Percentiles rank a stretch among this genome's conserved stretches.
phyloP scores from a whole-genome alignment of 1,284 basidiomycete species.

The Heliocybe sulcata region DNA sequence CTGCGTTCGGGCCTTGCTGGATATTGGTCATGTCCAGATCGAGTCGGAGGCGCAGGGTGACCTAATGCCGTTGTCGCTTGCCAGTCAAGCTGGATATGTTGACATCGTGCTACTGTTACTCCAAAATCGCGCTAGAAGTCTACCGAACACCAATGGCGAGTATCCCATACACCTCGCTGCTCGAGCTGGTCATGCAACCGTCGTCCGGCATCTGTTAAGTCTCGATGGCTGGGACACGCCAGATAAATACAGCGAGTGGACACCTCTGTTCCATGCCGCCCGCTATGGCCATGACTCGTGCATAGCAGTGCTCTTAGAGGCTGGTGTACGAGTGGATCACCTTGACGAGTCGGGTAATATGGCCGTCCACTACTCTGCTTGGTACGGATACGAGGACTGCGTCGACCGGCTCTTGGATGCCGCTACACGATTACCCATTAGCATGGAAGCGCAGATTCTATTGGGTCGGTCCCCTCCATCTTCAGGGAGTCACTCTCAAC shows the following conservation, averaged over 20 bases:
- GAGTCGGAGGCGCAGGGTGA: slow-evolving; percentile 59
- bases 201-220: slow-evolving; percentile 74
- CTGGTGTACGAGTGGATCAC: slow-evolving; percentile 69
- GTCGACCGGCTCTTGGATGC: slow-evolving; percentile 68
- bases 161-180: slow-evolving; percentile 98
- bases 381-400: slow-evolving; percentile 89
- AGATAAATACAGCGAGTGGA: slow-evolving; percentile 99
- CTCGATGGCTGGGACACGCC: slow-evolving; percentile 81
- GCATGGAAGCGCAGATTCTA: slow-evolving; percentile 12
- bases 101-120: slow-evolving; percentile 80
- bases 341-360: slow-evolving; percentile 84
- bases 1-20: slow-evolving; percentile 75
- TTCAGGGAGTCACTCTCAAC: slow-evolving; percentile 21
- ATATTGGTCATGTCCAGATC: slow-evolving; percentile 53
- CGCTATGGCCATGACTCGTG: slow-evolving; percentile 81
- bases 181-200: slow-evolving; percentile 84
- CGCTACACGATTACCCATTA: slow-evolving; percentile 21
- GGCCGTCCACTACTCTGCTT: slow-evolving; percentile 93
- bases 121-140: slow-evolving; percentile 69
- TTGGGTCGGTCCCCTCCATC: slow-evolving; percentile 21
- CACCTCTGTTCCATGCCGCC: slow-evolving; percentile 93
- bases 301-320: slow-evolving; percentile 72
- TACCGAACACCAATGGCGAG: slow-evolving; percentile 91
- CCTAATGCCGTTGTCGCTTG: slow-evolving; percentile 85
- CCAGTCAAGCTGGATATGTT: slow-evolving; percentile 85